Conservation (phyloP, 331 rosid species). For the Cucumis variabilis region DNA sequence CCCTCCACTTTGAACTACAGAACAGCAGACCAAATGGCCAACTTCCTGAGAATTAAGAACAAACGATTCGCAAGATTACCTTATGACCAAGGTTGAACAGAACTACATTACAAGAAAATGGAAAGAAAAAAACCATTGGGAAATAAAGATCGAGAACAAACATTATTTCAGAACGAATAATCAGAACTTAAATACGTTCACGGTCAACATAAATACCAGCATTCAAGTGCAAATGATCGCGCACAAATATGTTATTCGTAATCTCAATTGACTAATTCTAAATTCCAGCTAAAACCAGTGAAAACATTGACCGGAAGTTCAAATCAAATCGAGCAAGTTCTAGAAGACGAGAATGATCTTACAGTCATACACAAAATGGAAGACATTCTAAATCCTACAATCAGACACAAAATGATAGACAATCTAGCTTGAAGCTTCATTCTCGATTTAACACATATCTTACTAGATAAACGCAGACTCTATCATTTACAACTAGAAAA, state of each 20-base stretch:
- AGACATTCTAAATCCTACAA: background rate
- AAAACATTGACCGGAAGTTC: background rate
- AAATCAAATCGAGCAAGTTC: background rate
- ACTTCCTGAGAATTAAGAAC: conserved; percentile 39
- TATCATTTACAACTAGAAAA: background rate
- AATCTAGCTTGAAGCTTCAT: background rate
- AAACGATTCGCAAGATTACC: background rate
- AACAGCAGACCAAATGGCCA: conserved; percentile 53
- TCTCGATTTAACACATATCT: background rate
- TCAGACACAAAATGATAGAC: background rate
- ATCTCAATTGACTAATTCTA: background rate
- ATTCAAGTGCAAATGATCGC: background rate
- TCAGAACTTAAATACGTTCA: background rate
- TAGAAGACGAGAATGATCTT: no score
- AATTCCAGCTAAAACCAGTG: background rate
- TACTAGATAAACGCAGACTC: background rate
- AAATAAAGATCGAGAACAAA: background rate
- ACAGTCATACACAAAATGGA: background rate
- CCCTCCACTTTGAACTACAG: conserved; percentile 59
- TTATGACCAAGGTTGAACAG: background rate
- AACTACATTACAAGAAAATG: background rate
- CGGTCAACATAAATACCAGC: background rate
- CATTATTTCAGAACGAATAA: background rate
- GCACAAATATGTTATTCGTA: background rate
- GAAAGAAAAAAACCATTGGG: background rate